Evolutionary conservation across 2,329 filamentous ascomycete genomes (phyloP).

Genomic region (Fusarium sp.): DNA sequence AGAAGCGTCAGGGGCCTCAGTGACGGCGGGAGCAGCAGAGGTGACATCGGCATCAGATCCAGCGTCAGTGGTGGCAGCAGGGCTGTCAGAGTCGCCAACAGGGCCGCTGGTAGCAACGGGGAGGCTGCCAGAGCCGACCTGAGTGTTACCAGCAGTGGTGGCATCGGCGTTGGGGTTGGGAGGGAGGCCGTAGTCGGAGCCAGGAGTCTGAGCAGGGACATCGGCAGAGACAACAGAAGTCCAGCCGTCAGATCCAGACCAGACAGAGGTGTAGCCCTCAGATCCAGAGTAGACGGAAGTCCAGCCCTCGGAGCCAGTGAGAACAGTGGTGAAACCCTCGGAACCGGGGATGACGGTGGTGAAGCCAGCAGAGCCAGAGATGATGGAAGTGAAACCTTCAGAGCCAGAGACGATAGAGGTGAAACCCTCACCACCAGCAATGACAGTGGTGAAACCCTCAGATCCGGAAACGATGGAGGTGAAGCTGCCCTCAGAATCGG

Average conservation of each 20-base stretch:
- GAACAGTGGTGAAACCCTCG: conserved; percentile 17
- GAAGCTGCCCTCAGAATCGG: conserved; percentile 21
- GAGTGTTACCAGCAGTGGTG: neutral
- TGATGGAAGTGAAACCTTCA: conserved; percentile 17
- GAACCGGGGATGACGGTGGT: conserved; percentile 19
- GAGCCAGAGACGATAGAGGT: conserved; percentile 9
- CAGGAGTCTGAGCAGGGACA: neutral
- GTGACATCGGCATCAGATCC: conserved; percentile 22
- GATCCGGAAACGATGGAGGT: conserved; percentile 18
- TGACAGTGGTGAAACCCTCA: conserved; percentile 20
- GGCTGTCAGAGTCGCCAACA: neutral
- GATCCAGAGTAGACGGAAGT: conserved; percentile 7
- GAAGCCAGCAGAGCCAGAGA: conserved; percentile 18
- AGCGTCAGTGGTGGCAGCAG: conserved; percentile 10
- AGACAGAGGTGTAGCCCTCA: neutral
- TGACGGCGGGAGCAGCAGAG: conserved; percentile 20
- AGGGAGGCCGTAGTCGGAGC: neutral
- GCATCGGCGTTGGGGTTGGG: neutral
- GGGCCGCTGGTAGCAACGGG: conserved; percentile 5
- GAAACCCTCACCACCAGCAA: conserved; percentile 13
- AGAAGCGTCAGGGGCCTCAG: conserved; percentile 23
- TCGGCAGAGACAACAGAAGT: neutral
- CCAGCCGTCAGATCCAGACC: neutral
- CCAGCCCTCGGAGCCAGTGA: conserved; percentile 6
- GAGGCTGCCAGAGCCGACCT: neutral